A percentile compares a stretch with the other conserved stretches of the same genome.
Evolutionary conservation across 176 grass and related monocot genomes (phyloP).

Genomic region (Aegilops sharonensis): DNA sequence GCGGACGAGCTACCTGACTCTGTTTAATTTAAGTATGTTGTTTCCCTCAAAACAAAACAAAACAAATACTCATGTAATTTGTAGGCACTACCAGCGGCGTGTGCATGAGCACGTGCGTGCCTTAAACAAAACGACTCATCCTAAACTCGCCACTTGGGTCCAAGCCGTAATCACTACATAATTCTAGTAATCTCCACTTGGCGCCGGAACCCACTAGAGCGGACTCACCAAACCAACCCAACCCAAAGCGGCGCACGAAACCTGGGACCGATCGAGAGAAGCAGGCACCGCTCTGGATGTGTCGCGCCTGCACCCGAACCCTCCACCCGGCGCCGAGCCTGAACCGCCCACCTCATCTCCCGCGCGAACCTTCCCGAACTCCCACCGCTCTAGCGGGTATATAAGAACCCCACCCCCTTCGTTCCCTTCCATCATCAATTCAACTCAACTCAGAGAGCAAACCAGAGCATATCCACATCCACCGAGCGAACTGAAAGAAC

Average conservation of each 20-base stretch:
- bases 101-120: too few relatives aligned
- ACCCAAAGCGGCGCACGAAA: constrained; percentile 20
- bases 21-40: too few relatives aligned
- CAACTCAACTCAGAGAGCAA: neutral
- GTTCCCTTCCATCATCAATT: neutral
- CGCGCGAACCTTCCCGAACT: constrained; percentile 44
- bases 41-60: too few relatives aligned
- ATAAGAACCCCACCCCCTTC: neutral
- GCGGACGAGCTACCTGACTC: too few relatives aligned
- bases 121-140: neutral
- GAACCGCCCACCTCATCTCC: constrained; percentile 25
- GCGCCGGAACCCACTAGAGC: neutral
- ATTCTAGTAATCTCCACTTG: constrained; percentile 43
- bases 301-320: constrained; percentile 36
- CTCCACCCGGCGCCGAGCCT: neutral
- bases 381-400: neutral
- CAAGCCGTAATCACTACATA: neutral
- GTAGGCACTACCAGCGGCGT: too few relatives aligned
- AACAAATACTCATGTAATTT: too few relatives aligned
- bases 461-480: neutral
- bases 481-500: neutral
- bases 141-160: neutral
- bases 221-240: neutral
- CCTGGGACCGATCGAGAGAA: constrained; percentile 16
- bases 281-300: neutral